Percentiles rank a stretch among this genome's conserved stretches.
phyloP scores from a whole-genome alignment of 148 eudicot genomes.

The Rhododendron simsii region DNA sequence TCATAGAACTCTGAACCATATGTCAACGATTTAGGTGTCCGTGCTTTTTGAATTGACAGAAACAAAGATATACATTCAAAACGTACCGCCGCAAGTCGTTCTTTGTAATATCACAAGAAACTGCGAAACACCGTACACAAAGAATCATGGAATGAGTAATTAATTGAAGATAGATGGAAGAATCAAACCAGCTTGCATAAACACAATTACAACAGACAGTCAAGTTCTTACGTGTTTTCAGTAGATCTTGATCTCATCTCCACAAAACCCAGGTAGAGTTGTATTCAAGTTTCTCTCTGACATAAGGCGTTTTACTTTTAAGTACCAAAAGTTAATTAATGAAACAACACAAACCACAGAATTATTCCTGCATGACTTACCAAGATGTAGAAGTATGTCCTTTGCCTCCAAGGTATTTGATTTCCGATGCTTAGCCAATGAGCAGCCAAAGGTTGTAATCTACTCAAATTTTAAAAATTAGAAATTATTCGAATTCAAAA shows the following conservation, averaged over 20 bases:
- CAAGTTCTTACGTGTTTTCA: constrained; percentile 59
- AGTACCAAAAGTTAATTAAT: neutral
- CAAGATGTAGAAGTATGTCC: constrained; percentile 88
- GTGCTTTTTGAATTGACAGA: neutral
- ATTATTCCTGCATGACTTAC: constrained; percentile 36
- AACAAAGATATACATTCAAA: neutral
- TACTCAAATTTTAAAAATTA: constrained; percentile 24
- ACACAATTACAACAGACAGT: neutral
- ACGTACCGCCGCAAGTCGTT: constrained; percentile 66
- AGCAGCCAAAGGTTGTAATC: constrained; percentile 86
- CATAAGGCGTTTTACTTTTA: constrained; percentile 5
- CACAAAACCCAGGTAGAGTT: constrained; percentile 80
- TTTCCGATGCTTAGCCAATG: constrained; percentile 91
- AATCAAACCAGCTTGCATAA: neutral
- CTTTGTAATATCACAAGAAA: constrained; percentile 52
- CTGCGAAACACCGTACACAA: constrained; percentile 34
- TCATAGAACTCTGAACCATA: neutral
- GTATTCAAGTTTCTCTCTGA: constrained; percentile 91
- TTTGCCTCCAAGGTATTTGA: constrained; percentile 84
- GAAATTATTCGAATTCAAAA: constrained; percentile 1
- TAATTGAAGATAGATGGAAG: neutral
- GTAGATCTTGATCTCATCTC: constrained; percentile 75
- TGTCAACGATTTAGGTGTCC: neutral
- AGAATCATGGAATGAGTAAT: neutral
- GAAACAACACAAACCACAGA: constrained; percentile 3